A percentile compares a stretch with the other conserved stretches of the same genome.
Conservation (phyloP, 2,329 filamentous ascomycete genomes). For the Penicillium capsulatum region DNA sequence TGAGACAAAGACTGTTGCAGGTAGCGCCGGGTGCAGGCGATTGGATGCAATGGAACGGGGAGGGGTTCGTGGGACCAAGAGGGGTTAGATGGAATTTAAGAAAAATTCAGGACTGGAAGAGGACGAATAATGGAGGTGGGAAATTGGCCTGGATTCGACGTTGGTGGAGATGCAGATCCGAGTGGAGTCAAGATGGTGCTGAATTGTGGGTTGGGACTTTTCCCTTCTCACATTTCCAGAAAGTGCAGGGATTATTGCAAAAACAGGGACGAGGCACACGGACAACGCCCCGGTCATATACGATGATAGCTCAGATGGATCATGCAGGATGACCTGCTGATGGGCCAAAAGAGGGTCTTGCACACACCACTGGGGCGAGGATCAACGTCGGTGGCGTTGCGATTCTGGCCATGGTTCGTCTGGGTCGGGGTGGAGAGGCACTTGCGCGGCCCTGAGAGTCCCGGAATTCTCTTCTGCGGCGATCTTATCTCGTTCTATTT, state of each 20-base stretch:
- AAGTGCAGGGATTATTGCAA: no score
- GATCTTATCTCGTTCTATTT: no score
- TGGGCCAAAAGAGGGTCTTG: no score
- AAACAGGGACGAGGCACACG: no score
- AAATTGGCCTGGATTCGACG: background rate
- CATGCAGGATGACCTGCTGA: slow-evolving; percentile 2
- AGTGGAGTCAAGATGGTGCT: no score
- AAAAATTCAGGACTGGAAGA: slow-evolving; percentile 1
- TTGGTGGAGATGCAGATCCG: no score
- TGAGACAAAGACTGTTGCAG: slow-evolving; percentile 19
- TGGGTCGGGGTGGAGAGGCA: slow-evolving; percentile 10
- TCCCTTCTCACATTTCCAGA: no score
- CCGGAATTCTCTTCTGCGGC: background rate
- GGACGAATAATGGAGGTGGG: background rate
- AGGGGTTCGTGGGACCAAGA: no score
- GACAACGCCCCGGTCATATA: no score
- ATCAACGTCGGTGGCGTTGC: no score
- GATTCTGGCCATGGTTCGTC: slow-evolving; percentile 8
- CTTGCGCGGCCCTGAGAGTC: slow-evolving; percentile 13
- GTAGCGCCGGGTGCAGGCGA: slow-evolving; percentile 9
- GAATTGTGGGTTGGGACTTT: no score
- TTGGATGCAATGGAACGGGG: background rate
- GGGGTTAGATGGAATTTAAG: slow-evolving; percentile 1
- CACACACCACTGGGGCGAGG: no score
- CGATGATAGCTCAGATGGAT: slow-evolving; percentile 5